Base-by-base conservation (phyloP, 2,329 filamentous ascomycete genomes). In the Stagonosporopsis vannaccii region DNA sequence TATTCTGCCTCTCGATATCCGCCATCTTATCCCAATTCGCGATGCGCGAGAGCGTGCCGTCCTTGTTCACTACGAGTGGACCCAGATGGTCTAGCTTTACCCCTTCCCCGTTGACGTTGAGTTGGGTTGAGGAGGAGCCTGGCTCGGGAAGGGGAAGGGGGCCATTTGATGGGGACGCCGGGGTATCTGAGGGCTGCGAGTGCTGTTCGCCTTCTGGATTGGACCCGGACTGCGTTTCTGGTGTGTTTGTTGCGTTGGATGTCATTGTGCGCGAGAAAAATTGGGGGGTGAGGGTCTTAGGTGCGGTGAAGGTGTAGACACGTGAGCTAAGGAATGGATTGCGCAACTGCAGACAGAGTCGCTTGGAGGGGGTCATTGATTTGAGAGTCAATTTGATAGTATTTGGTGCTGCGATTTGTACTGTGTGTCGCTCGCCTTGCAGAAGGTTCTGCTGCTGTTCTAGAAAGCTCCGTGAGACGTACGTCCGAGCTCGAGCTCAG, bases 21-120 rank as follows among this genome's bases (percentile, higher is more conserved):
- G 84, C 83, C 90, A 92, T 91, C 61, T 87, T 79, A 8, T 78
- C 80, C 90, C 90, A 93, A 73, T 93, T 92, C 32, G 82, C 77
- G 65, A 93, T 90, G 30, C 89, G 83, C 53, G 86, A 87, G 63
- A 92, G 74, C 8, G 87, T 87, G 19, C 90, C 90, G 73, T 93
- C 88, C 58, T 81, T 79, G 72, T 91, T 90, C 51, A 92, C 86
- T 1, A 93, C 89, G 66, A 92, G 80, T 1, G 90, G 90, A 0
- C 90, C 90, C 22, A 92, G 78, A 58, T 85, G 82, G 68, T 91
- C 88, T 8, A 92, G 82, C 45, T 82, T 84, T 39, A 90, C 80
- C 13, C 66, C 70, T 5, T 69, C 71, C 35, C 58, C 67, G 50
- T 66, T 68, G 49, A 78, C 66, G 48, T 75, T 68, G 40, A 78